Percentiles rank a stretch among this genome's conserved stretches.
Conservation (phyloP, 2,329 filamentous ascomycete species). For the Colletotrichum orchidophilum region DNA sequence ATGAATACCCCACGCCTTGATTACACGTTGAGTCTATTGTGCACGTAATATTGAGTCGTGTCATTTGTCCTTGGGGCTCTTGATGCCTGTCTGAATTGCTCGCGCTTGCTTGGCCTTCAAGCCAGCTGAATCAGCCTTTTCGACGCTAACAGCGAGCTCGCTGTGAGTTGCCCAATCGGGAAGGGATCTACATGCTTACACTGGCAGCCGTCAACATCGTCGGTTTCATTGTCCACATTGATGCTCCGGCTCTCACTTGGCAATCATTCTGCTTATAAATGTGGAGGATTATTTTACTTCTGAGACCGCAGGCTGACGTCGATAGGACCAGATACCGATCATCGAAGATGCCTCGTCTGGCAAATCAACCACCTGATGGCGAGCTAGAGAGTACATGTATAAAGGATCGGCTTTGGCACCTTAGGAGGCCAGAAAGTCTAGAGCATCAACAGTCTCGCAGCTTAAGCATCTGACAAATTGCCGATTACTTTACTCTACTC, state of each 20-base stretch:
- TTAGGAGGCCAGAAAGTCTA: background rate
- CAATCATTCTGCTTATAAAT: background rate
- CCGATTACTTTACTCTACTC: background rate
- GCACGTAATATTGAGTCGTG: background rate
- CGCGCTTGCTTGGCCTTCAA: background rate
- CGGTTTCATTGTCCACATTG: background rate
- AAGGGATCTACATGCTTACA: background rate
- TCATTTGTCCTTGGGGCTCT: background rate
- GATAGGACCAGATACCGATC: background rate
- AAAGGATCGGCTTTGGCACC: background rate
- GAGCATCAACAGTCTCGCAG: background rate
- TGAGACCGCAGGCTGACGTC: background rate
- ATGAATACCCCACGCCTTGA: constrained; percentile 15
- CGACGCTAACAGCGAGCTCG: background rate
- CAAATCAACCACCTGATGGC: background rate
- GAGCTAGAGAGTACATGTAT: background rate
- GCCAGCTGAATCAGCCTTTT: background rate
- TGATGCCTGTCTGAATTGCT: background rate
- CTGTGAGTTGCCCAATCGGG: background rate
- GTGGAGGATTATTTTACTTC: background rate
- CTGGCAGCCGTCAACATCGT: background rate
- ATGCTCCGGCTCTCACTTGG: background rate
- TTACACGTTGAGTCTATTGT: background rate
- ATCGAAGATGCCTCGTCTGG: background rate
- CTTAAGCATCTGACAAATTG: background rate